Evolutionary conservation across 441 rosid species (phyloP).

Genomic region (Pelargonium fulgidum): DNA sequence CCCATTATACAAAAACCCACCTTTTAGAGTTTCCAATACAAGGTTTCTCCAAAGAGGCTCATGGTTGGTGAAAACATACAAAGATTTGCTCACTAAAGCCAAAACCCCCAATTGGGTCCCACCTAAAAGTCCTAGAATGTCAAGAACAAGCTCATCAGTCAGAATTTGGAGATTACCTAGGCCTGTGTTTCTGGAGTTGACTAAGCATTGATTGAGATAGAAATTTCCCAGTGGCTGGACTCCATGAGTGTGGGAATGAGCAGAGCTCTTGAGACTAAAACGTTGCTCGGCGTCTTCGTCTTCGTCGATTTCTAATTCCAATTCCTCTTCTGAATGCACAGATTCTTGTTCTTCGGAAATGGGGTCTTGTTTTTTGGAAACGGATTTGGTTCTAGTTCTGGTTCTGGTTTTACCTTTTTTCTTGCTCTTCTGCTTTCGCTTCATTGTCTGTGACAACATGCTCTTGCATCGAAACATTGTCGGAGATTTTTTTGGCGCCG

Average conservation of each 20-base stretch:
- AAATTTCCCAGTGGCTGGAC: conserved; percentile 91
- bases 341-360: conserved; percentile 11
- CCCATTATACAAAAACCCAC: conserved; percentile 51
- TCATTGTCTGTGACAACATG: conserved; percentile 28
- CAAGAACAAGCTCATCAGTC: conserved; percentile 77
- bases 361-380: conserved; percentile 15
- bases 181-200: conserved; percentile 71
- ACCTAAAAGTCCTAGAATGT: conserved; percentile 57
- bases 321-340: conserved; percentile 13
- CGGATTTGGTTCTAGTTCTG: conserved; percentile 19
- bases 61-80: conserved; percentile 63
- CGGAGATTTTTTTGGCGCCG: conserved; percentile 7
- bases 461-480: conserved; percentile 42
- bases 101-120: conserved; percentile 56
- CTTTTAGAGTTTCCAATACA: conserved; percentile 53
- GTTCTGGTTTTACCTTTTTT: conserved; percentile 22
- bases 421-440: conserved; percentile 26
- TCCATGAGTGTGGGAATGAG: conserved; percentile 50
- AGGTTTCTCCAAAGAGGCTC: conserved; percentile 89
- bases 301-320: conserved; percentile 12
- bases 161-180: conserved; percentile 64
- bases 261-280: conserved; percentile 56
- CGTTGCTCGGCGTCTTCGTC: conserved; percentile 42
- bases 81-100: conserved; percentile 65
- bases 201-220: conserved; percentile 42